Conservation (phyloP, 2,329 filamentous ascomycete genomes). For the Saccharata proteae region DNA sequence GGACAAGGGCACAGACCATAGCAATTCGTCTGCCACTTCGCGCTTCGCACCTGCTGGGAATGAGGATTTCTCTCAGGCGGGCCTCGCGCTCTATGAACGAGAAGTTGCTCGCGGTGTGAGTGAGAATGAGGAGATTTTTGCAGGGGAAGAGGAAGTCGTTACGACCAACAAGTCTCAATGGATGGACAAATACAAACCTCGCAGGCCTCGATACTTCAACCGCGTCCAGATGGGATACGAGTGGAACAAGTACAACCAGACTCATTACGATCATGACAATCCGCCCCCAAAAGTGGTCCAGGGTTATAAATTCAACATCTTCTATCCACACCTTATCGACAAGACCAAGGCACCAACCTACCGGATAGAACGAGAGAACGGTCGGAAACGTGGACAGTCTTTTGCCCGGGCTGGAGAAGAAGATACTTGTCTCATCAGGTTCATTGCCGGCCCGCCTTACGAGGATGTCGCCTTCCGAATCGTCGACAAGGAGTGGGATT, state of each 20-base stretch:
- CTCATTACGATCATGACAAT: slow-evolving; percentile 97
- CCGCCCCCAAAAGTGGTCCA: slow-evolving; percentile 96
- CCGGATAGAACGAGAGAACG: slow-evolving; percentile 87
- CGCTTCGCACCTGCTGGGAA: slow-evolving; percentile 58
- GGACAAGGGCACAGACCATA: slow-evolving; percentile 16
- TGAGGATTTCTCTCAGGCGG: slow-evolving; percentile 76
- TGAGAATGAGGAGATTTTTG: slow-evolving; percentile 93
- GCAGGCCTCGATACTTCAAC: slow-evolving; percentile 96
- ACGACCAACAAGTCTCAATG: slow-evolving; percentile 57
- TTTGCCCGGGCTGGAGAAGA: slow-evolving; percentile 90
- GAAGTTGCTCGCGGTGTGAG: slow-evolving; percentile 83
- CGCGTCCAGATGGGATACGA: slow-evolving; percentile 98
- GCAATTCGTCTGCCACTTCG: slow-evolving; percentile 42
- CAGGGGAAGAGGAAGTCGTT: slow-evolving; percentile 70
- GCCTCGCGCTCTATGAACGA: slow-evolving; percentile 79
- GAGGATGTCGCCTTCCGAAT: slow-evolving; percentile 96
- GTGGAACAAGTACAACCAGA: slow-evolving; percentile 99
- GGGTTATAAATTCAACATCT: slow-evolving; percentile 99
- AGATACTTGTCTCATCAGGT: slow-evolving; percentile 92
- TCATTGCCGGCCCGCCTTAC: slow-evolving; percentile 90
- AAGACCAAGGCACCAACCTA: slow-evolving; percentile 91
- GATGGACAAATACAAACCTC: slow-evolving; percentile 73
- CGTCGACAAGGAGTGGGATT: slow-evolving; percentile 98
- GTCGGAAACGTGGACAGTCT: slow-evolving; percentile 77
- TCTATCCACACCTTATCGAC: slow-evolving; percentile 94